Evolutionary conservation across 192 early-diverging fungal species (phyloP), one percentile per base, ranked within the genome.

Genomic region (Linnemannia schmuckeri): DNA sequence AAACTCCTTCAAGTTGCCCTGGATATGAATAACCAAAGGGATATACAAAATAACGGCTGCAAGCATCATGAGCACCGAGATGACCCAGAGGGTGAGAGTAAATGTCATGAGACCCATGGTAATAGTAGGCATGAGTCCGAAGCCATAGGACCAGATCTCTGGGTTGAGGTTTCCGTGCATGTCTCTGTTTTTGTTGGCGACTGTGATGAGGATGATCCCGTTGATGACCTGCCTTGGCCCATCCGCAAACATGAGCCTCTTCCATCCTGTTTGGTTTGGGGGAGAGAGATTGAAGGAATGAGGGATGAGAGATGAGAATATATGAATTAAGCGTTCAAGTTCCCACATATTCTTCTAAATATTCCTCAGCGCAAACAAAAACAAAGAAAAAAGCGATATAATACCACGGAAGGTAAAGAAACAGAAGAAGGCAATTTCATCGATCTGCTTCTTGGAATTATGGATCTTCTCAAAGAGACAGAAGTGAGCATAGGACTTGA

Each of bases 1-100:
- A 80, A 95, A 97, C 76, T 97, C 97, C 79, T 97, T 97, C 47
- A 97, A 77, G 82, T 97, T 97, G 12, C 97, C 97, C 52, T 93
- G 92, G 75, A 97, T 96, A 20, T 92, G 91, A 74, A 91, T 93
- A 42, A 96, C 79, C 63, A 97, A 88, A 15, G 97, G 97, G 37
- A 97, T 89, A 82, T 97, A 97, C 4, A 96, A 68, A 42, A 95
- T 75, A 33, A 92, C 89, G 0, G 96, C 96, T 9, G 87, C 72
- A 1, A 96, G 37, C 71, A 96, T 91, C 22, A 87, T 77, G 0
- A 95, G 49, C 33, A 93, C 82, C 17, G 90, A 91, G 61, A 94
- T 78, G n/a, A 92, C 35, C 92, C 94, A 96, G 8, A 96, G 83
- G 22, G 91, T 71, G 35, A 95, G 88, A 35, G 94, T 96, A 85